Percentiles rank a stretch among this genome's conserved stretches.
These are phyloP conservation scores for Cryptosporidium sp. DNA, from an alignment of 169 alveolate genomes.

Conservation along the genomic window DNA sequence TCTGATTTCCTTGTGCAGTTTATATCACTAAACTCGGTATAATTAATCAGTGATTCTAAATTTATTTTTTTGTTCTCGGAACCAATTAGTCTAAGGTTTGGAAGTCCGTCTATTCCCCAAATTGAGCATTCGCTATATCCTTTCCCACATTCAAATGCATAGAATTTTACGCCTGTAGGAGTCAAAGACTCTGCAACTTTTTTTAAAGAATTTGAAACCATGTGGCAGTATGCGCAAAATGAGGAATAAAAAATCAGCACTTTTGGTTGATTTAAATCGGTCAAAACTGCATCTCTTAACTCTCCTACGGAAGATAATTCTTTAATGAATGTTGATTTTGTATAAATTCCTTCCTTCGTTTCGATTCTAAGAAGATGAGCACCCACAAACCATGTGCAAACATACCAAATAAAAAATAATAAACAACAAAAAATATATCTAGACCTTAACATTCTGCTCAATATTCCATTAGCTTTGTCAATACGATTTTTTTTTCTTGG, in stretches of 20 bases:
- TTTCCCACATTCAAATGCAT: conserved; percentile 70
- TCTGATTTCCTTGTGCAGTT: conserved; percentile 50
- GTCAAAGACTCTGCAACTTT: conserved; percentile 57
- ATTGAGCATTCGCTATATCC: conserved; percentile 55
- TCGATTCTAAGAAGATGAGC: conserved; percentile 63
- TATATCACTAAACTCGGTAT: conserved; percentile 41
- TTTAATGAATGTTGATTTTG: conserved; percentile 25
- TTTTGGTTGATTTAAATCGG: neutral
- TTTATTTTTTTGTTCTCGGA: conserved; percentile 23
- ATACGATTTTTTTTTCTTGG: neutral
- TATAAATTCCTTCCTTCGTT: conserved; percentile 48
- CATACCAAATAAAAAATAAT: conserved; percentile 43
- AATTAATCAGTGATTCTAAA: conserved; percentile 15
- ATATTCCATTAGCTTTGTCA: neutral
- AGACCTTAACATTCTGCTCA: conserved; percentile 12
- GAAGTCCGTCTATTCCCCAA: conserved; percentile 63
- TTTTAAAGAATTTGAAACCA: conserved; percentile 50
- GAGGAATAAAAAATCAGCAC: conserved; percentile 66
- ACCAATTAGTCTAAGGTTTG: conserved; percentile 25
- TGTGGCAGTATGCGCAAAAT: conserved; percentile 60
- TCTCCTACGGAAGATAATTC: conserved; percentile 32
- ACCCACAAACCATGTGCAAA: conserved; percentile 74
- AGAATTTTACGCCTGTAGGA: conserved; percentile 44
- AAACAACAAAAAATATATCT: conserved; percentile 35
- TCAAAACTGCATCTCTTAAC: conserved; percentile 18